Conservation (phyloP, 2,329 filamentous ascomycete genomes). For the Hymenoscyphus scutula region DNA sequence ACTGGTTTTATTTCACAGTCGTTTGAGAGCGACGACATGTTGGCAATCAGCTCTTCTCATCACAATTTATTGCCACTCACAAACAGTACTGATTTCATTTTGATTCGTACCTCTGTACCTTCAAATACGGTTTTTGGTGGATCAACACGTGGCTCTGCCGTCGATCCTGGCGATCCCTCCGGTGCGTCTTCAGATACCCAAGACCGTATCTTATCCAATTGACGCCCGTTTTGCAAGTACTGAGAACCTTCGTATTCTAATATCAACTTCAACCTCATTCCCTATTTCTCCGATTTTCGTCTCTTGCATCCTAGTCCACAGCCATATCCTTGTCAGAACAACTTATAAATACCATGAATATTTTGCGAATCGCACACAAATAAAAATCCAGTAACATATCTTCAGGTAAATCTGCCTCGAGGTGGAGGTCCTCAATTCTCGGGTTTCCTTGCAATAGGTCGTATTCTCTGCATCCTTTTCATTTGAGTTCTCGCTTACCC, state of each 20-base stretch:
- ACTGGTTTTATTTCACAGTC: not conserved
- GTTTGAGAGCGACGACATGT: too few species aligned
- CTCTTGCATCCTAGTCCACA: not conserved
- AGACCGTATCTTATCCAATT: not conserved
- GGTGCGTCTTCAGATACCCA: not conserved
- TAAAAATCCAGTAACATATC: not conserved
- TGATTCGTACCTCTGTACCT: too few species aligned
- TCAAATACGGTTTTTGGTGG: not conserved
- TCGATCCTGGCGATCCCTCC: not conserved
- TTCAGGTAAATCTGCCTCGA: not conserved
- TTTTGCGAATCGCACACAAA: not conserved
- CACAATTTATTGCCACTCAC: not conserved
- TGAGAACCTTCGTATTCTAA: not conserved
- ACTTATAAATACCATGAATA: not conserved
- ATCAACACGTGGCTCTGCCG: not conserved
- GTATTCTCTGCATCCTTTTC: too few species aligned
- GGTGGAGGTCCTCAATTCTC: not conserved
- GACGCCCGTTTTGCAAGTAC: not conserved
- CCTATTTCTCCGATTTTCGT: not conserved
- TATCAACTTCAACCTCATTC: not conserved
- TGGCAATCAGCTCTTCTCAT: too few species aligned
- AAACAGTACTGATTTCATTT: not conserved
- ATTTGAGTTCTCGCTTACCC: not conserved
- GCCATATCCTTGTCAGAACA: not conserved
- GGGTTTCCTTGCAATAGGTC: not conserved